Evolutionary conservation across 2,329 filamentous ascomycete species (phyloP).

Genomic region (Fonsecaea erecta): DNA sequence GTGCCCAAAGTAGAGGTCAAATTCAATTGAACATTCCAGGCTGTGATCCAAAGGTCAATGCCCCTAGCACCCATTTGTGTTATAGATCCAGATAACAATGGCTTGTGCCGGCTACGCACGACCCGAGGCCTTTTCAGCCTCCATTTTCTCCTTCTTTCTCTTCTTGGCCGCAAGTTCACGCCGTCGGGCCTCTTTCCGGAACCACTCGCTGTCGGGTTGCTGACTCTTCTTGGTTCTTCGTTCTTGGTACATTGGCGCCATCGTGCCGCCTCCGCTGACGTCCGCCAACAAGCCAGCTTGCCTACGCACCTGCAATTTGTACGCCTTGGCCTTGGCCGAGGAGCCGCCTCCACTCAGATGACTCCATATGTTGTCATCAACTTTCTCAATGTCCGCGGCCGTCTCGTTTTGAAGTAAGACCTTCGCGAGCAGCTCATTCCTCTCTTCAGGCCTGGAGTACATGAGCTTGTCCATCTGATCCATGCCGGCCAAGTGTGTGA

Average conservation of each 20-base stretch:
- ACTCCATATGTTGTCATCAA: constrained; percentile 68
- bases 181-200: constrained; percentile 69
- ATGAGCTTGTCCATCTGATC: constrained; percentile 80
- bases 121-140: constrained; percentile 27
- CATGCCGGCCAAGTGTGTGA: constrained; percentile 91
- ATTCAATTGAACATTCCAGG: constrained; percentile 21
- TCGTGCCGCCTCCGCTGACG: constrained; percentile 87
- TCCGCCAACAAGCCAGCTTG: constrained; percentile 85
- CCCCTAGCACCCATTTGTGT: neutral
- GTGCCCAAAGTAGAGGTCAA: constrained; percentile 33
- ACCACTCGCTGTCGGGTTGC: constrained; percentile 63
- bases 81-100: neutral
- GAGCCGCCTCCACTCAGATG: constrained; percentile 52
- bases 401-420: constrained; percentile 87
- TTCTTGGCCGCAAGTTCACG: constrained; percentile 61
- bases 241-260: constrained; percentile 81
- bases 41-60: neutral
- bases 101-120: constrained; percentile 7
- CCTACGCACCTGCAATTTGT: constrained; percentile 60
- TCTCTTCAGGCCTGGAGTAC: constrained; percentile 77
- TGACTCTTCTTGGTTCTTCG: constrained; percentile 69
- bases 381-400: constrained; percentile 71
- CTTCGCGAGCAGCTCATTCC: constrained; percentile 83
- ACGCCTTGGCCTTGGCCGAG: constrained; percentile 21
- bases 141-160: constrained; percentile 40